Evolutionary conservation across 2,329 filamentous ascomycete species (phyloP), one percentile per base, ranked within the genome.

Genomic region (Trichoderma breve): DNA sequence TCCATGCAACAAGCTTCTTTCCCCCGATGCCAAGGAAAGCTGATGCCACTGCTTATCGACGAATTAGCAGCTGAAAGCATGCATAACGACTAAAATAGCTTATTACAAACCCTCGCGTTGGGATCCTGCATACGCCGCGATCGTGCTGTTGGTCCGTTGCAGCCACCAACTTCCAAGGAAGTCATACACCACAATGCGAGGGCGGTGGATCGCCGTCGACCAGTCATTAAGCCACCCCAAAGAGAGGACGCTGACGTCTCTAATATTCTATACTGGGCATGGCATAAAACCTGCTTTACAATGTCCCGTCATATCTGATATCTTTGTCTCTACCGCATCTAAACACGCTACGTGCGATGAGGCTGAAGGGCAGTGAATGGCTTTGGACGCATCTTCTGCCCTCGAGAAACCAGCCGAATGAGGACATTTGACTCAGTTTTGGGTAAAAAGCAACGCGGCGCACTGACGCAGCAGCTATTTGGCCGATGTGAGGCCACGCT

Each of bases 191-290:
- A 24, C n/a, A 30, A 69, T 53, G 66, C 66, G 66, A 69, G 66
- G 66, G 66, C 61, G 66, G 53, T n/a, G 57, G 66, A 69, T 69
- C 66, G 57, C 18, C 66, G 28, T 61, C n/a, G 39, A 36, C 36
- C 14, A 15, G 21, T 69, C 66, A 51, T 21, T 6, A 34, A 43
- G 39, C 26, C 7, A 11, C 26, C 21, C 12, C 4, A 18, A 21
- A 26, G 3, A 24, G 34, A 39, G 28, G 57, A 34, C 21, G 47
- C 47, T 53, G 47, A 12, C 47, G 5, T 53, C 21, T 12, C 11
- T 24, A 24, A 9, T 53, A 21, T 24, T 53, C 21, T 24, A 24
- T 12, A 53, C 21, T 24, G 21, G 47, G 47, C 11, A 26, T 8
- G 14, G n/a, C 9, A 21, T 21, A 24, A 24, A 24, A 24, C 47